Conservation (phyloP, 176 grass and related monocot genomes). For the Alloteropsis semialata region DNA sequence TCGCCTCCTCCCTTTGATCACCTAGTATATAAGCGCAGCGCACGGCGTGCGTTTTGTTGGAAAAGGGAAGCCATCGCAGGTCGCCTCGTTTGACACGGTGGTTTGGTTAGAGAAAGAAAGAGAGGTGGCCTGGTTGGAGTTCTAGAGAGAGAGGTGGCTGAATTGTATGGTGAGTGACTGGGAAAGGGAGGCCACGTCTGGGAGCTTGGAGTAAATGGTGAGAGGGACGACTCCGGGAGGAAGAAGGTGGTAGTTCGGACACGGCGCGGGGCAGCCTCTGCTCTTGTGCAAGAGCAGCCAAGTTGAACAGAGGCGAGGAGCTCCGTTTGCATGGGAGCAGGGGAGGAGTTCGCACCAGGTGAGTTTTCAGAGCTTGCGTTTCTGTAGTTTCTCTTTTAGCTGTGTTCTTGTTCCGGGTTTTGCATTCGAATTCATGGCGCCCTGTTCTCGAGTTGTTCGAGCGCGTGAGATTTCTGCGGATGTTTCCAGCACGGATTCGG, state of each 20-base stretch:
- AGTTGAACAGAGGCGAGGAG: neutral
- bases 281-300: neutral
- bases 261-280: neutral
- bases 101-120: neutral
- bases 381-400: neutral
- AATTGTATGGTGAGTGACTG: neutral
- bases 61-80: neutral
- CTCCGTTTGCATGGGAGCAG: constrained; percentile 1
- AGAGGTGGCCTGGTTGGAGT: neutral
- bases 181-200: constrained; percentile 1
- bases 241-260: neutral
- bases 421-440: neutral
- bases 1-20: neutral
- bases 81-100: constrained; percentile 12
- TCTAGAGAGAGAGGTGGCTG: neutral
- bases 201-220: constrained; percentile 31
- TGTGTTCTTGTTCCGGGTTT: neutral
- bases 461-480: neutral
- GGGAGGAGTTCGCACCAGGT: neutral
- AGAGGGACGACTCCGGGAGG: constrained; percentile 11
- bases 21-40: constrained; percentile 14
- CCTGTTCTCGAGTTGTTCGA: neutral
- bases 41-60: neutral
- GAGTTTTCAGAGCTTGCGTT: neutral
- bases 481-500: neutral